Percentiles rank a stretch among this genome's conserved stretches.
phyloP scores from a whole-genome alignment of 345 rosid genomes.

The Populus davidiana region DNA sequence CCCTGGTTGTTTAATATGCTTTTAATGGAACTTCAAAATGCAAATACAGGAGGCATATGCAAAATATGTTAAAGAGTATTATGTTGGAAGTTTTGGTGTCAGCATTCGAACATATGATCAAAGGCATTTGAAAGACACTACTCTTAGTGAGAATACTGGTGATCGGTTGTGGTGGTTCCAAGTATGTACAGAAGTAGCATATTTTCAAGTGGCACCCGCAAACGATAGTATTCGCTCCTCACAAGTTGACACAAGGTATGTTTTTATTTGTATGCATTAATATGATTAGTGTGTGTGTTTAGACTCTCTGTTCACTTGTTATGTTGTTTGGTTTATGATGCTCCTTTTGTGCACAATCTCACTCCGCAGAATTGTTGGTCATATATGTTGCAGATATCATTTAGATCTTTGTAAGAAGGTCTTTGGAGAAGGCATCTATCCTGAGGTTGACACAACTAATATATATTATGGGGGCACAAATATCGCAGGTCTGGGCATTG shows the following conservation, averaged over 20 bases:
- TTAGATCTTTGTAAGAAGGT: conserved; percentile 75
- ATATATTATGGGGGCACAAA: conserved; percentile 77
- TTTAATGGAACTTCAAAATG: not conserved
- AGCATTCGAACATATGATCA: conserved; percentile 49
- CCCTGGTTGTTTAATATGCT: not conserved
- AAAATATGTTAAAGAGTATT: conserved; percentile 60
- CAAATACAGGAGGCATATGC: conserved; percentile 63
- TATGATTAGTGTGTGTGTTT: no score
- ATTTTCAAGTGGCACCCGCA: conserved; percentile 82
- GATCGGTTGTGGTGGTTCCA: conserved; percentile 94
- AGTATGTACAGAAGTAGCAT: conserved; percentile 88
- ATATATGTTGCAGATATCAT: conserved; percentile 53
- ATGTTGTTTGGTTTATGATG: no score
- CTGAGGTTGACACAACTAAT: conserved; percentile 70
- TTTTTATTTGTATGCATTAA: not conserved
- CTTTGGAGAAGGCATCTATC: conserved; percentile 66
- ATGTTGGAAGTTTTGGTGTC: conserved; percentile 43
- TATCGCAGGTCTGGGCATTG: conserved; percentile 54
- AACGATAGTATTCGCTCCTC: conserved; percentile 83
- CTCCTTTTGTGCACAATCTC: no score
- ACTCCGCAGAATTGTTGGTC: no score
- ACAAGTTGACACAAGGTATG: conserved; percentile 66
- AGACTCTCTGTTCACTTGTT: no score
- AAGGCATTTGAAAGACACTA: conserved; percentile 49
- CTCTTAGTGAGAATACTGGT: conserved; percentile 16